A percentile compares a stretch with the other conserved stretches of the same genome.
phyloP scores from a whole-genome alignment of 768 basidiomycete genomes.

The Phlegmacium glaucopus region DNA sequence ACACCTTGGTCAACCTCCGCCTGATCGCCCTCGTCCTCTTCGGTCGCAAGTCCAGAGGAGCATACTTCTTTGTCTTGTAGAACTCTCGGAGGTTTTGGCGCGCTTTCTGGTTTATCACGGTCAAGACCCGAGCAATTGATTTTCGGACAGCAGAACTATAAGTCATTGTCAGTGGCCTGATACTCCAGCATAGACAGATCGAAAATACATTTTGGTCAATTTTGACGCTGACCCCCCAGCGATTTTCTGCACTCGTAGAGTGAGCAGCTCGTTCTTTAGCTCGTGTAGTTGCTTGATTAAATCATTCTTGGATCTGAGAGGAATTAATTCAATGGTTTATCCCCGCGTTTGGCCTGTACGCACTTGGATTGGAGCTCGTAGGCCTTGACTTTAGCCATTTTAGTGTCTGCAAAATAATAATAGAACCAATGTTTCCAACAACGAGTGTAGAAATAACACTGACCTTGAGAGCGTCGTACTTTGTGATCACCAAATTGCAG shows the following conservation, averaged over 20 bases:
- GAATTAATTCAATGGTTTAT: conserved; percentile 9
- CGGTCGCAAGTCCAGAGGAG: conserved; percentile 93
- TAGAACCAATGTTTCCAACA: background rate
- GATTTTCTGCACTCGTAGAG: conserved; percentile 96
- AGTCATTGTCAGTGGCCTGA: background rate
- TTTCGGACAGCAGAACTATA: conserved; percentile 92
- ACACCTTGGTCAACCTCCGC: conserved; percentile 85
- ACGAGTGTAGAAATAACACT: conserved; percentile 21
- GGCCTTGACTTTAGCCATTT: conserved; percentile 93
- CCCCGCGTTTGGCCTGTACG: conserved; percentile 24
- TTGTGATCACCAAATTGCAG: conserved; percentile 29
- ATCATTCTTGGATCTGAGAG: conserved; percentile 88
- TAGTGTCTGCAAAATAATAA: conserved; percentile 27
- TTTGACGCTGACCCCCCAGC: conserved; percentile 94
- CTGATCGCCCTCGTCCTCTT: conserved; percentile 99
- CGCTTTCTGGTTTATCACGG: conserved; percentile 97
- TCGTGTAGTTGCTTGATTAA: conserved; percentile 90
- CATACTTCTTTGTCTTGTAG: conserved; percentile 96
- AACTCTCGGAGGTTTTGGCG: conserved; percentile 95
- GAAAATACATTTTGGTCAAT: conserved; percentile 87
- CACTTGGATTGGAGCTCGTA: conserved; percentile 96
- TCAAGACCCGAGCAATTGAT: conserved; percentile 96
- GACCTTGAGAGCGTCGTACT: conserved; percentile 45
- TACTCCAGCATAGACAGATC: too few species aligned
- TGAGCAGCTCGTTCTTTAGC: conserved; percentile 92